Percentiles rank a stretch among this genome's conserved stretches.
phyloP scores from a whole-genome alignment of 2,329 filamentous ascomycete species.

The Saccharata proteae region DNA sequence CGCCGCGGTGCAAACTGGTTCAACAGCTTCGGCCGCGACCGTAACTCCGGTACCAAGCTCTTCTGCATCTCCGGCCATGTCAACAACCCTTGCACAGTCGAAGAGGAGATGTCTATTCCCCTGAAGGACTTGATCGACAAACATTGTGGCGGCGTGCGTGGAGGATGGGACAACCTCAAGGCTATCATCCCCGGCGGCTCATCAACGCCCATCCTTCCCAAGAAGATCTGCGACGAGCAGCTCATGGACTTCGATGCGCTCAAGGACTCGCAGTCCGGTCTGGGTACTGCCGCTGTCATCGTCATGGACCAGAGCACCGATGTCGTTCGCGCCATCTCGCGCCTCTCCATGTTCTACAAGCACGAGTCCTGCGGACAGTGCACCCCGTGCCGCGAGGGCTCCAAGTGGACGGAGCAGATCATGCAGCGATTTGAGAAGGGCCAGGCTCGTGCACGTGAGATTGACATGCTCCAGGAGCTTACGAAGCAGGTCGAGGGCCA shows the following conservation, averaged over 20 bases:
- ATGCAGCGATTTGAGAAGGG: constrained; percentile 95
- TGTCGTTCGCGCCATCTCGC: constrained; percentile 84
- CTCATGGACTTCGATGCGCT: constrained; percentile 98
- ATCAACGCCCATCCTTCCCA: constrained; percentile 90
- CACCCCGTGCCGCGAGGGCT: constrained; percentile 97
- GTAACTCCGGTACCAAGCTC: constrained; percentile 94
- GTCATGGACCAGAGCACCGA: constrained; percentile 99
- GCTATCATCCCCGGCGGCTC: constrained; percentile 94
- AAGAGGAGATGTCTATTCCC: constrained; percentile 98
- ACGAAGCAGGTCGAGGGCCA: constrained; percentile 99
- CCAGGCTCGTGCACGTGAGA: constrained; percentile 77
- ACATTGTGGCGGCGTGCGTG: constrained; percentile 92
- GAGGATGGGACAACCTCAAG: constrained; percentile 95
- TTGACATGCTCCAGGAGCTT: constrained; percentile 98
- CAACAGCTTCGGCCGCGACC: constrained; percentile 82
- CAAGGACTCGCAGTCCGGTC: constrained; percentile 94
- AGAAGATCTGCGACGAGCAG: constrained; percentile 81
- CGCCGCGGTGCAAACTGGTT: constrained; percentile 91
- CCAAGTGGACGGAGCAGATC: constrained; percentile 98
- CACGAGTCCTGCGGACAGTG: constrained; percentile 98
- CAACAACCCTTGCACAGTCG: constrained; percentile 95
- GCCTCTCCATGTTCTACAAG: constrained; percentile 92
- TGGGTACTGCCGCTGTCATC: constrained; percentile 93
- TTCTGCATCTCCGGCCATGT: constrained; percentile 98
- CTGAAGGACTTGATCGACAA: constrained; percentile 93